Evolutionary conservation across 768 basidiomycete genomes (phyloP).

Genomic region (Austroboletus festivus): DNA sequence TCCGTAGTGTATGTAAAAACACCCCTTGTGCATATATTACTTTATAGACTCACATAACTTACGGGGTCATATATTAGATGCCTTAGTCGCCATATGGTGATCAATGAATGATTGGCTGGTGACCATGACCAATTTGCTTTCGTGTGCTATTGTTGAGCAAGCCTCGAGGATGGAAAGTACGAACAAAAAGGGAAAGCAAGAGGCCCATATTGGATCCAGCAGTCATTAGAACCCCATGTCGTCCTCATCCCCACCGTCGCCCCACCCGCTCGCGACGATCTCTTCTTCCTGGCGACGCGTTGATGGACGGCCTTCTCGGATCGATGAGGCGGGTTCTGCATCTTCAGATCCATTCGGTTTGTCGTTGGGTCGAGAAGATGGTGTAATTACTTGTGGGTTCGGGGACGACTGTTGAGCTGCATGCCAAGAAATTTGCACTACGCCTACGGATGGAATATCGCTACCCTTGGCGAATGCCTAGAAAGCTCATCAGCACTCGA

Average conservation of each 20-base stretch:
- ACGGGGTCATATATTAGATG: no score
- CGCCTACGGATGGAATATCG: slow-evolving; percentile 62
- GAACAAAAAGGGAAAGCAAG: slow-evolving; percentile 5
- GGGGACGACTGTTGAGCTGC: slow-evolving; percentile 32
- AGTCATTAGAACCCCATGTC: slow-evolving; percentile 62
- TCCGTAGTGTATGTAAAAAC: no score
- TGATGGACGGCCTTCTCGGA: slow-evolving; percentile 23
- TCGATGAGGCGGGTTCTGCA: slow-evolving; percentile 21
- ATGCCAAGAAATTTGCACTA: slow-evolving; percentile 68
- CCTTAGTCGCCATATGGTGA: background rate
- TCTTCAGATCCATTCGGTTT: slow-evolving; percentile 24
- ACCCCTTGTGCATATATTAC: background rate
- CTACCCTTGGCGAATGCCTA: slow-evolving; percentile 73
- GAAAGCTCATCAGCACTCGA: slow-evolving; percentile 11
- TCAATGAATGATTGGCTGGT: slow-evolving; percentile 6
- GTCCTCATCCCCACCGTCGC: slow-evolving; percentile 60
- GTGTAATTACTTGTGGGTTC: slow-evolving; percentile 16
- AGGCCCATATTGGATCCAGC: background rate
- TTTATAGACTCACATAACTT: background rate
- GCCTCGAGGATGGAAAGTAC: slow-evolving; percentile 15
- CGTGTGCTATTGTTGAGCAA: slow-evolving; percentile 10
- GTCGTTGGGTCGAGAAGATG: slow-evolving; percentile 19
- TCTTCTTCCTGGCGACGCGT: slow-evolving; percentile 54
- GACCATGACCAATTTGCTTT: slow-evolving; percentile 10
- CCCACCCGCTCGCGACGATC: slow-evolving; percentile 66